phyloP scores from a whole-genome alignment of 2,329 filamentous ascomycete genomes.

The Paecilomyces fulvus region DNA sequence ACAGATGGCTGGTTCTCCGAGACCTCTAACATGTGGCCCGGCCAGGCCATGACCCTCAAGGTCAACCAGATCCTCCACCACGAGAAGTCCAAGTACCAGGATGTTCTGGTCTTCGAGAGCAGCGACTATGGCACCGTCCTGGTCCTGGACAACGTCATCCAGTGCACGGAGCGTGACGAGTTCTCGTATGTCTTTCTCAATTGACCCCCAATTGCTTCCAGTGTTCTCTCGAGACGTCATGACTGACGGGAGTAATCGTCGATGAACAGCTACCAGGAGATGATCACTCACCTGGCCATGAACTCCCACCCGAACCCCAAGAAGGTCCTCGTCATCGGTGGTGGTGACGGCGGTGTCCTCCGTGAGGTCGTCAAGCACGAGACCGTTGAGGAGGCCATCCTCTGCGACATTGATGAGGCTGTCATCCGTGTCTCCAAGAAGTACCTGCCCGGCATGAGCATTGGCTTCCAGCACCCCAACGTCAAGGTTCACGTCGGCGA shows the following conservation, averaged over 20 bases:
- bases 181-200: constrained; percentile 57
- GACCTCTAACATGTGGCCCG: constrained; percentile 97
- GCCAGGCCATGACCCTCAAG: constrained; percentile 96
- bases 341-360: constrained; percentile 93
- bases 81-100: constrained; percentile 99
- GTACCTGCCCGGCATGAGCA: constrained; percentile 89
- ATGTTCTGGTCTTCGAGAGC: constrained; percentile 97
- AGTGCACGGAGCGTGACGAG: constrained; percentile 97
- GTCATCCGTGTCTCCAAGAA: constrained; percentile 98
- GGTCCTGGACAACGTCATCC: constrained; percentile 97
- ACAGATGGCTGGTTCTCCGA: constrained; percentile 99
- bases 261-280: constrained; percentile 74
- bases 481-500: constrained; percentile 89
- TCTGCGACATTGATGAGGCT: constrained; percentile 98
- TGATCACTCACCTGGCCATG: constrained; percentile 98
- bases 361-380: constrained; percentile 99
- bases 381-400: constrained; percentile 85
- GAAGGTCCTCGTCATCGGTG: constrained; percentile 96
- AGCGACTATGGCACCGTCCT: constrained; percentile 94
- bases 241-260: not conserved
- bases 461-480: constrained; percentile 89
- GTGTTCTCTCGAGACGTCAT: not conserved
- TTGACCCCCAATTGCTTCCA: no score
- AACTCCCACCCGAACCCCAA: constrained; percentile 97
- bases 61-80: constrained; percentile 98